Conservation (phyloP, 768 basidiomycete species). For the Zangia roseola region DNA sequence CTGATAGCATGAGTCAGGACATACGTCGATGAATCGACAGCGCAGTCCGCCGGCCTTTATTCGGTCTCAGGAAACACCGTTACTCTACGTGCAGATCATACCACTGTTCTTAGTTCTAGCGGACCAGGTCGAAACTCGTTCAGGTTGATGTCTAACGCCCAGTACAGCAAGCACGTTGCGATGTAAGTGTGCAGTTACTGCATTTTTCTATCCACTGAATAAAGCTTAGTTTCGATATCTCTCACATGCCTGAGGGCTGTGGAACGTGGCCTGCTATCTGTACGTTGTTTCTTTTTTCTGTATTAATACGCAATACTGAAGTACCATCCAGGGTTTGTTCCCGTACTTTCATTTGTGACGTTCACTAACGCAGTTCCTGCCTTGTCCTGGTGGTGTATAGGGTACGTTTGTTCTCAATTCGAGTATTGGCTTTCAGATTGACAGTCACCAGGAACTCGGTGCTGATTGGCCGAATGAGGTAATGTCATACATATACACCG, state of each 20-base stretch:
- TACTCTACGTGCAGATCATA: constrained; percentile 35
- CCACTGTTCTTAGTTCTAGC: constrained; percentile 26
- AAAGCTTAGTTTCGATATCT: constrained; percentile 33
- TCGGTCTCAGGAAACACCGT: constrained; percentile 46
- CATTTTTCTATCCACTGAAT: neutral
- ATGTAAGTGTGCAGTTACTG: constrained; percentile 17
- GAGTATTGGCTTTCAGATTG: neutral
- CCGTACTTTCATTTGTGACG: neutral
- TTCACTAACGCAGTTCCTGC: neutral
- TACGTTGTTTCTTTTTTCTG: constrained; percentile 13
- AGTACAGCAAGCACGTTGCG: constrained; percentile 36
- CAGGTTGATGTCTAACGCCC: constrained; percentile 26
- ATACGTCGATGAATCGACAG: constrained; percentile 48
- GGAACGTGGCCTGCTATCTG: constrained; percentile 40
- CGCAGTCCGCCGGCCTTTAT: constrained; percentile 56
- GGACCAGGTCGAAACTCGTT: constrained; percentile 39
- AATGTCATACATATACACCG: neutral
- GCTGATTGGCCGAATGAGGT: constrained; percentile 25
- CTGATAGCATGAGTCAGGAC: constrained; percentile 27
- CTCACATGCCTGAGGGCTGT: constrained; percentile 39
- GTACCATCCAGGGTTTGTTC: constrained; percentile 25
- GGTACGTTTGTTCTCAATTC: constrained; percentile 15
- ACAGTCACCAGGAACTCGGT: constrained; percentile 26
- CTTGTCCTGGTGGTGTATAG: constrained; percentile 8
- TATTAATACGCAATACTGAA: neutral